A percentile compares a stretch with the other conserved stretches of the same genome.
phyloP scores from a whole-genome alignment of 495 filamentous ascomycete species.

The Hypoxylon trugodes region DNA sequence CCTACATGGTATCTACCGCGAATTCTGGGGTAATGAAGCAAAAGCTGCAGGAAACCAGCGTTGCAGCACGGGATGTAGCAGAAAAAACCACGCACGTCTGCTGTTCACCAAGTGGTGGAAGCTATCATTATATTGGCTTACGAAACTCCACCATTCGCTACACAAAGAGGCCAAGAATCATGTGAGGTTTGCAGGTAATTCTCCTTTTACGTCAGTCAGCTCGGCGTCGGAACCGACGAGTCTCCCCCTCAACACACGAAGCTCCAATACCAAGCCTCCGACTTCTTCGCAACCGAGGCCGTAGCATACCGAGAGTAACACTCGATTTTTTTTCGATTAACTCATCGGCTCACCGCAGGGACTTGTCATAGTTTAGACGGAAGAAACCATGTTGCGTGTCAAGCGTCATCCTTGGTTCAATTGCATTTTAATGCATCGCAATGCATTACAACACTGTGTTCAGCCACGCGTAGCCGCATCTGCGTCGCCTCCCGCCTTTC shows the following conservation, averaged over 20 bases:
- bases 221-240: constrained; percentile 35
- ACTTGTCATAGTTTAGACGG: constrained; percentile 20
- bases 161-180: background rate
- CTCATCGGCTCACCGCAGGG: constrained; percentile 15
- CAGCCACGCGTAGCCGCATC: constrained; percentile 35
- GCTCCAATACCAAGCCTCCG: constrained; percentile 9
- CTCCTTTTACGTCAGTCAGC: constrained; percentile 19
- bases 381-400: constrained; percentile 30
- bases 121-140: constrained; percentile 1
- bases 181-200: constrained; percentile 15
- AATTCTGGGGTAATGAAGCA: constrained; percentile 35
- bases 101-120: background rate
- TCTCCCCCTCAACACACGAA: constrained; percentile 9
- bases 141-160: background rate
- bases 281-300: constrained; percentile 13
- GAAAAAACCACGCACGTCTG: background rate
- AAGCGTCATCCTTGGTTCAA: constrained; percentile 33
- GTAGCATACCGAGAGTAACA: constrained; percentile 19
- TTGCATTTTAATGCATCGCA: too few relatives aligned
- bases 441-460: constrained; percentile 9
- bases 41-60: constrained; percentile 8
- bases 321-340: constrained; percentile 19
- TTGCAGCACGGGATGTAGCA: constrained; percentile 22
- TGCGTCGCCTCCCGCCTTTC: constrained; percentile 6
- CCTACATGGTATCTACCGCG: background rate